These are phyloP conservation scores for Anthracocystis panici-leucophaei DNA, from an alignment of 1,284 basidiomycete species.

Conservation along the genomic window DNA sequence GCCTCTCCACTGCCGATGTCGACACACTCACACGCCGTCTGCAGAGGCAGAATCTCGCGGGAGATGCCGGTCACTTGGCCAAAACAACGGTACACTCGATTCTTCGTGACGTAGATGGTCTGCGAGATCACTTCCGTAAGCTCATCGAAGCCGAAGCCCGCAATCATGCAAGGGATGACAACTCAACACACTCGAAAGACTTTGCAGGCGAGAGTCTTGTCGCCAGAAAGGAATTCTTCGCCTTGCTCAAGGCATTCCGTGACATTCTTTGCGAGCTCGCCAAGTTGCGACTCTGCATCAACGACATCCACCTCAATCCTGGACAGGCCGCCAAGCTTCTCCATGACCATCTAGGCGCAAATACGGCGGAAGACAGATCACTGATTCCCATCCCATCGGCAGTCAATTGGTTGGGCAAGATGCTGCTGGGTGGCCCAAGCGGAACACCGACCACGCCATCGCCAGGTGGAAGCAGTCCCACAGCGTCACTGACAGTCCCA, in stretches of 20 bases:
- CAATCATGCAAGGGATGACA: constrained; percentile 26
- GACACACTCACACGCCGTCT: constrained; percentile 87
- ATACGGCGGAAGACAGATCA: constrained; percentile 42
- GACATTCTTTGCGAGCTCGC: constrained; percentile 88
- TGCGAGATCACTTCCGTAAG: constrained; percentile 81
- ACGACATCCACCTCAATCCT: constrained; percentile 91
- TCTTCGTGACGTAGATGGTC: constrained; percentile 77
- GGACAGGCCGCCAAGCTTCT: constrained; percentile 72
- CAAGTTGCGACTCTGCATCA: constrained; percentile 83
- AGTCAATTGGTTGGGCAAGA: constrained; percentile 58
- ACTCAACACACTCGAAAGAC: constrained; percentile 71
- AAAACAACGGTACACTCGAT: constrained; percentile 83
- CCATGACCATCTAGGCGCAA: constrained; percentile 62
- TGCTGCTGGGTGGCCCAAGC: constrained; percentile 44
- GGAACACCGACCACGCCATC: constrained; percentile 20
- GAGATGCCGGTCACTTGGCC: constrained; percentile 88
- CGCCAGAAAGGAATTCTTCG: constrained; percentile 83
- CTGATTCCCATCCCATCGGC: constrained; percentile 50
- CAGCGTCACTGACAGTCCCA: constrained; percentile 16
- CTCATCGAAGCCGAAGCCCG: constrained; percentile 73
- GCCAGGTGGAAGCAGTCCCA: constrained; percentile 5
- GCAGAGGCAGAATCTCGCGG: constrained; percentile 87
- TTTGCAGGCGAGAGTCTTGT: constrained; percentile 71
- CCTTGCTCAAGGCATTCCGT: constrained; percentile 84
- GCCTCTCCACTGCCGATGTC: constrained; percentile 84